phyloP scores from a whole-genome alignment of 345 rosid species.

The Pistacia atlantica region DNA sequence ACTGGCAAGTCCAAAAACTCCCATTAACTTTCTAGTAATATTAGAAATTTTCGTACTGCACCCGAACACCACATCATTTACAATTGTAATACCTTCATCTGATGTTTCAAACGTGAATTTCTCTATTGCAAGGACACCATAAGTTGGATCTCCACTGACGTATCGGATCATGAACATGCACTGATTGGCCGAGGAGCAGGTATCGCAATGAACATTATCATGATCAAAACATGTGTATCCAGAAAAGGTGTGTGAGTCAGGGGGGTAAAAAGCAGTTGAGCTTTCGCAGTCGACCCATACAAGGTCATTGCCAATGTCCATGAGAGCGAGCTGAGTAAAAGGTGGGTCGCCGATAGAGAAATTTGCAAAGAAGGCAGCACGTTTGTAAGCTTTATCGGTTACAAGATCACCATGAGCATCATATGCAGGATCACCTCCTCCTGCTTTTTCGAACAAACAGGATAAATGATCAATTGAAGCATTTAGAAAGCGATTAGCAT shows the following conservation, averaged over 20 bases:
- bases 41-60: constrained; percentile 23
- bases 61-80: constrained; percentile 25
- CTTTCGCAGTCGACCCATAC: constrained; percentile 42
- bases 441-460: constrained; percentile 7
- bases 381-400: neutral
- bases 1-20: constrained; percentile 42
- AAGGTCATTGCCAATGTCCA: constrained; percentile 49
- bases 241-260: constrained; percentile 31
- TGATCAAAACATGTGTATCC: constrained; percentile 15
- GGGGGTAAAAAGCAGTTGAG: constrained; percentile 20
- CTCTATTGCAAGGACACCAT: constrained; percentile 29
- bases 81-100: constrained; percentile 6
- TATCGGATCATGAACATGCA: constrained; percentile 31
- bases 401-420: constrained; percentile 16
- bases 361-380: constrained; percentile 19
- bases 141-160: constrained; percentile 5
- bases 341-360: constrained; percentile 49
- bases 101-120: constrained; percentile 31
- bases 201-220: neutral
- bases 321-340: constrained; percentile 29
- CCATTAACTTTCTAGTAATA: constrained; percentile 11
- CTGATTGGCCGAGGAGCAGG: neutral
- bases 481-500: neutral
- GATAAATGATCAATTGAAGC: constrained; percentile 31
- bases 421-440: neutral